Base-by-base conservation (phyloP, 176 grass and related monocot genomes). In the Neostapfia colusana region DNA sequence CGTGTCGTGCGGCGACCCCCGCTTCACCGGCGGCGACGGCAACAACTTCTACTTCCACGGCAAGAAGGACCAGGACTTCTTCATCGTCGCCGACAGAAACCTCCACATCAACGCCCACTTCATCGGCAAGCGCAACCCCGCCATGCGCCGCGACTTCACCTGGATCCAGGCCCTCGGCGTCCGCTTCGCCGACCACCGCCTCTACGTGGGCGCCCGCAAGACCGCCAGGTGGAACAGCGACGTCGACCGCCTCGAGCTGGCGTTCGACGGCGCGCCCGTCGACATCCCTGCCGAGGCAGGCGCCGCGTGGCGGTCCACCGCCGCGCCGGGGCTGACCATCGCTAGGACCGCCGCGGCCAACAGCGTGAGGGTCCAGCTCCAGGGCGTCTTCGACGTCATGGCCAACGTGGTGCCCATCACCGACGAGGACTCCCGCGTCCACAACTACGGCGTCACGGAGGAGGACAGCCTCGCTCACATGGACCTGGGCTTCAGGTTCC, bases 41-140 rank as follows among this genome's bases (percentile, higher is more conserved):
- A 90, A 90, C 69, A 79, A 45, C 78, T 90, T 90, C 67, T 89
- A 89, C 75, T 89, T 92, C 71, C 90, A 92, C 5, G 86, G 90
- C 15, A 77, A 69, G 23, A 92, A 84, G 69, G 79, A 78, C 57
- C 35, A 69, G 4, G 34, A 90, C 24, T 90, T 87, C 57, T 84
- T 80, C 43, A 13, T 90, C 35, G 0, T 87, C 70, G 46, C 88
- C 9, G 88, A 90, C 74, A 0, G 63, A 4, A 6, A 53, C 3
- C 84, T 90, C 6, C 88, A 90, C 69, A 80, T 90, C 84, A 90
- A 90, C 69, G 84, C 84, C 1, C 84, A 90, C 39, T 86, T 90
- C 75, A 86, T 90, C 76, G 88, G 88, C 70, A 87, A 86, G 20
- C 74, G 71, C 39, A 86, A 90, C 70, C 54, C 88, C 0, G 0